Evolutionary conservation across 495 filamentous ascomycete species (phyloP), one percentile per base, ranked within the genome.

Genomic region (Annulohypoxylon moriforme): DNA sequence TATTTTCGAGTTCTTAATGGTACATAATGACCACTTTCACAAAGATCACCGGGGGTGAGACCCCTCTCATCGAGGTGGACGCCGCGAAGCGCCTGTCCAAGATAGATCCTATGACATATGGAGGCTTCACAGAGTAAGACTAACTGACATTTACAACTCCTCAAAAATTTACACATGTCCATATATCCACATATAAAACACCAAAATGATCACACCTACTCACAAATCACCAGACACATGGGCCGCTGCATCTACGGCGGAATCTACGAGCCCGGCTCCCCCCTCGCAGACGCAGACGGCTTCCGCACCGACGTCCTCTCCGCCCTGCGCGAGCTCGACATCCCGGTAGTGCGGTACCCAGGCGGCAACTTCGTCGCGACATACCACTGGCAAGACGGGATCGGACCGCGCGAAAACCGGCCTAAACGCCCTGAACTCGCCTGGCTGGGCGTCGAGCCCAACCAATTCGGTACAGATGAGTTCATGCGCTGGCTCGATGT

Each of bases 191-290:
- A 52, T 29, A 29, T 29, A 52, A 52, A 20, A 6, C n/a, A 11
- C 13, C 20, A 25, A 52, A 24, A 27, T 52, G 25, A 55, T 31
- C 10, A 10, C 4, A 18, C 9, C 68, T 13, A 64, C 57, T 47
- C 20, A 47, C 27, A 59, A 58, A 20, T 31, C 18, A 40, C 34
- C 60, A 92, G 91, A 76, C 91, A 94, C 72, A 93, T 93, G 90
- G 92, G 91, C 47, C 86, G 92, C 46, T 94, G 92, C 80, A 93
- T 94, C 78, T 94, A 94, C 76, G 92, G 92, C 61, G 92, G 92
- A 64, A 91, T 94, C 75, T 94, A 93, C 79, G 92, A 93, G 65
- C 92, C 91, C 1, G 84, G 81, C 11, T 93, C 87, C 75, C 81
- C 87, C 0, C 81, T 93, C n/a, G 89, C 90, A 2, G 92, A 94